Evolutionary conservation across 257 asterid genomes (phyloP), one percentile per base, ranked within the genome.

Genomic region (Salvia hispanica): DNA sequence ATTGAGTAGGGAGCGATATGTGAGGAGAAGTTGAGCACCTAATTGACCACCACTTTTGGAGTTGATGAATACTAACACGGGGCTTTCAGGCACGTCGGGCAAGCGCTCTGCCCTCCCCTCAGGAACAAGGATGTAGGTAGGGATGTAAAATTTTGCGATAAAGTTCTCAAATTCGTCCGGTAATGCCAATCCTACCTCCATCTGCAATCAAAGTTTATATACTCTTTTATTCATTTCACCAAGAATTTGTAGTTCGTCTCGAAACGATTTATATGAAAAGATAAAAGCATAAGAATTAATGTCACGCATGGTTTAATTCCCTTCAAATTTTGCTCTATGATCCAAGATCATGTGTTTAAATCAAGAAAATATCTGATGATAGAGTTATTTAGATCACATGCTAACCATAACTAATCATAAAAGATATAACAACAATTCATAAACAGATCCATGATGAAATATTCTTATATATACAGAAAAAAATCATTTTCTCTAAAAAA

Each of bases 41-140:
- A 92, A 80, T 75, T 92, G 98, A 66, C 98, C 97, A 21, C 97
- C 97, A 54, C 98, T 92, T 76, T 54, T 85, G 47, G 98, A 86
- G 74, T 92, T 92, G 82, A 92, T 78, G 67, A 92, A 92, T 21
- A 92, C 98, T 62, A 92, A 70, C 55, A 90, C 91, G 3, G 98
- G 98, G 76, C 90, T 88, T 47, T 81, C 83, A 2, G 97, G 96
- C 43, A 80, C 64, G 46, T 72, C 75, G 36, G 69, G 67, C 56
- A 48, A 7, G 70, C 39, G 48, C 67, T 84, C 86, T 4, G 71
- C 78, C 14, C 53, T 68, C 3, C 74, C 71, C 3, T 76, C 76
- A 1, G 80, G 70, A 50, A 51, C 72, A 14, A 92, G 80, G 66
- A 89, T 76, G 71, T 85, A 89, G 51, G 78, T 70, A 43, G 96